Base-by-base conservation (phyloP, 2,329 filamentous ascomycete genomes). In the Pseudogymnoascus sp. region DNA sequence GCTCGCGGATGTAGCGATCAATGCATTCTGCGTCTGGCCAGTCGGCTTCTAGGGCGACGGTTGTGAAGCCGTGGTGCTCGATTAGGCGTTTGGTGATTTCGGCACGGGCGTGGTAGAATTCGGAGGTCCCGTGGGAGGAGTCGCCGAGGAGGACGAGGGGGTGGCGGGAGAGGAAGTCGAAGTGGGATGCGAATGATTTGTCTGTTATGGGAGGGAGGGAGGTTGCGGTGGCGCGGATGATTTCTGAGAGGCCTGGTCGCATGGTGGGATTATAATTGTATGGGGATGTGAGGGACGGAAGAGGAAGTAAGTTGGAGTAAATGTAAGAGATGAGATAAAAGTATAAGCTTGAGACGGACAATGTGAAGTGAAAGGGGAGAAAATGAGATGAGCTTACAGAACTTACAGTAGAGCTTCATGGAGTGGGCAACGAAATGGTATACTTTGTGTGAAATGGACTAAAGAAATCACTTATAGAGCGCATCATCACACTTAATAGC, bases 1-100 rank as follows among this genome's bases (percentile, higher is more conserved):
- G 75, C 61, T 77, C 75, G 6, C 81, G 77, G 13, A 83, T 79
- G 63, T 82, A 82, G 48, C 78, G 75, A 66, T 83, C 81, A 34
- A 83, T 75, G 1, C 75, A 74, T 66, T 81, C 79, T 28, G 79
- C 79, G 67, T 84, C 81, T 1, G 81, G 81, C 81, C 80, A 83
- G 73, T 83, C 81, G 19, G 78, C 79, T 70, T 84, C 81, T 6
- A 82, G 74, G 21, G 79, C 79, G 7, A 83, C 76, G 51, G 79
- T 78, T 39, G 77, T 81, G 72, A 80, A 83, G 61, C 79, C 80
- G 67, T 83, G 80, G 41, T 79, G 68, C 6, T 76, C 66, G 66
- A 83, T 80, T 23, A 83, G 73, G 51, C 77, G 76, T 65, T 81
- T 79, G 1, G 81, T 83, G 60, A 83, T 80, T 41, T 78, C 78